Percentiles rank a stretch among this genome's conserved stretches.
Evolutionary conservation across 2,329 filamentous ascomycete genomes (phyloP).

Genomic region (Leptographium lundbergii): DNA sequence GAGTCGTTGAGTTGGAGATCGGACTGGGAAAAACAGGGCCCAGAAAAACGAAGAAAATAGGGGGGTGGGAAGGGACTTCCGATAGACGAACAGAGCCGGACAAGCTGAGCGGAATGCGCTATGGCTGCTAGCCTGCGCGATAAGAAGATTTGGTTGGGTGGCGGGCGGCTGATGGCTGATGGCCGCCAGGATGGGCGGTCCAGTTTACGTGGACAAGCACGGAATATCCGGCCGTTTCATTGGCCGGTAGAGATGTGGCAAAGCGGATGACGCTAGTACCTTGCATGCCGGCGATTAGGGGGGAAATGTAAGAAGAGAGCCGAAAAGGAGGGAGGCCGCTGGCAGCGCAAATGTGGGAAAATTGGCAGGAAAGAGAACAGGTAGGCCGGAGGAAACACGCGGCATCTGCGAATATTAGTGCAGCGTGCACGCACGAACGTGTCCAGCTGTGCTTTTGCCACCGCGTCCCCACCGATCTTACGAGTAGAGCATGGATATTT

Average conservation of each 20-base stretch:
- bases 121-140: not conserved
- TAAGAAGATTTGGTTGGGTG: not conserved
- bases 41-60: not conserved
- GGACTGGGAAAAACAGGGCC: not conserved
- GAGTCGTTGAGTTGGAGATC: not conserved
- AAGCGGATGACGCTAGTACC: conserved; percentile 3
- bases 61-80: not conserved
- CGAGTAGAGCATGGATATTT: not conserved
- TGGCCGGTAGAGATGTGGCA: not conserved
- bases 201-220: not conserved
- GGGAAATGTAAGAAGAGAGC: not conserved
- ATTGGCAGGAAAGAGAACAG: not conserved
- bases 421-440: not conserved
- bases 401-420: not conserved
- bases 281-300: conserved; percentile 1
- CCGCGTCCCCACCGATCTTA: not conserved
- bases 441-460: not conserved
- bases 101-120: not conserved
- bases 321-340: not conserved
- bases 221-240: not conserved
- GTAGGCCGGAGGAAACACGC: not conserved
- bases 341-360: not conserved
- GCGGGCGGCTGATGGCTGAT: not conserved
- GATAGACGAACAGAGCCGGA: not conserved
- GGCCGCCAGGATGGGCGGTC: not conserved